phyloP scores from a whole-genome alignment of 768 basidiomycete genomes.

The Favolaschia claudopus region DNA sequence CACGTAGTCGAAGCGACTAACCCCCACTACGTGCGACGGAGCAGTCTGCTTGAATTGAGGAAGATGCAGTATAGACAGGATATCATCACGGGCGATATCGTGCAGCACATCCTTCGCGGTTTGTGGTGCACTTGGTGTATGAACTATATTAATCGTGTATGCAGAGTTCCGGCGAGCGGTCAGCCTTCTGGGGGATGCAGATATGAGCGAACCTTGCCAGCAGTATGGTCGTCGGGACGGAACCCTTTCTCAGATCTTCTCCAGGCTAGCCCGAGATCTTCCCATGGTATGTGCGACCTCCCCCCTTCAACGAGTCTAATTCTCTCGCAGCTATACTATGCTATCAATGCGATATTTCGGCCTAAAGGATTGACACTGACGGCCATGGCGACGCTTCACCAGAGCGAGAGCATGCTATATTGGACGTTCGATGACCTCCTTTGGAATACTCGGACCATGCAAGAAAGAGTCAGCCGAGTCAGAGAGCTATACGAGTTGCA shows the following conservation, averaged over 20 bases:
- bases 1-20: constrained; percentile 14
- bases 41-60: constrained; percentile 13
- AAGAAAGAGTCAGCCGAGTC: background rate
- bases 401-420: constrained; percentile 14
- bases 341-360: constrained; percentile 10
- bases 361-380: constrained; percentile 15
- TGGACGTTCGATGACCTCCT: constrained; percentile 9
- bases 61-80: constrained; percentile 21
- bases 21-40: constrained; percentile 17
- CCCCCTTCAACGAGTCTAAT: background rate
- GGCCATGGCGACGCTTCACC: constrained; percentile 16
- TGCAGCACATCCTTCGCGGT: constrained; percentile 11
- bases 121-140: background rate
- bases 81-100: constrained; percentile 23
- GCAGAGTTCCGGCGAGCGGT: constrained; percentile 24
- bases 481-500: constrained; percentile 20
- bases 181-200: constrained; percentile 9
- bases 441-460: background rate
- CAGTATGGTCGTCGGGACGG: constrained; percentile 1
- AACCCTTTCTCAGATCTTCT: background rate
- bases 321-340: constrained; percentile 18
- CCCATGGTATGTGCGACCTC: constrained; percentile 12
- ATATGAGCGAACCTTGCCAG: constrained; percentile 6
- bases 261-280: constrained; percentile 9
- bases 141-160: background rate